Base-by-base conservation (phyloP, 257 asterid species). In the Solanum arcanum region DNA sequence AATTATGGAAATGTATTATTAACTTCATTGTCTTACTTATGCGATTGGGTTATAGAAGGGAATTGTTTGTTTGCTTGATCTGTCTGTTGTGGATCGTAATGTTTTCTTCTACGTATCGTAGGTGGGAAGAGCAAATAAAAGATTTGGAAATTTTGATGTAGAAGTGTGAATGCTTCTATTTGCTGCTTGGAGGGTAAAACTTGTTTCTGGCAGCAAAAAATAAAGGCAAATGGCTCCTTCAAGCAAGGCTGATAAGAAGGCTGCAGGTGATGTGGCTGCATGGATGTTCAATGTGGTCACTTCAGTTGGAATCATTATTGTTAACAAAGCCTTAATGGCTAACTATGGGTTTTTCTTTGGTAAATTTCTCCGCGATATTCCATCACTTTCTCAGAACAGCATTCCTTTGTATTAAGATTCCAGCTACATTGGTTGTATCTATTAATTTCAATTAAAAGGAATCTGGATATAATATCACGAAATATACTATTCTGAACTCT, bases 231-330 rank as follows among this genome's bases (percentile, higher is more conserved):
- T 97, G 99, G 98, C 98, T 56, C 94, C 98, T 68, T 44, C 96
- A 88, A 95, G 92, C 94, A 94, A 93, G 94, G 99, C 98, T 83
- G 97, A 97, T 85, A 94, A 97, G 92, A 97, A 96, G 92, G 99
- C 99, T 89, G 91, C 99, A 69, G 91, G 93, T 42, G 98, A 95
- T 92, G 94, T 95, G 20, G 98, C 95, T 72, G 99, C 99, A 86
- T 97, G 99, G 99, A 88, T 90, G 95, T 95, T 97, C 94, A 97
- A 97, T 89, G 98, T 97, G 77, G 99, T 95, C 85, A 94, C 99
- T 83, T 97, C 99, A 25, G 99, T 96, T 86, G 99, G 99, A 87
- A 93, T 97, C 78, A 97, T 97, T 75, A 93, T 97, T 87, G 98
- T 95, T 90, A 97, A 97, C 86, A 97, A 97, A 93, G 98, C 99